Percentiles rank a stretch among this genome's conserved stretches.
Conservation (phyloP, 306 rosid genomes). For the Cyamopsis tetragonoloba region DNA sequence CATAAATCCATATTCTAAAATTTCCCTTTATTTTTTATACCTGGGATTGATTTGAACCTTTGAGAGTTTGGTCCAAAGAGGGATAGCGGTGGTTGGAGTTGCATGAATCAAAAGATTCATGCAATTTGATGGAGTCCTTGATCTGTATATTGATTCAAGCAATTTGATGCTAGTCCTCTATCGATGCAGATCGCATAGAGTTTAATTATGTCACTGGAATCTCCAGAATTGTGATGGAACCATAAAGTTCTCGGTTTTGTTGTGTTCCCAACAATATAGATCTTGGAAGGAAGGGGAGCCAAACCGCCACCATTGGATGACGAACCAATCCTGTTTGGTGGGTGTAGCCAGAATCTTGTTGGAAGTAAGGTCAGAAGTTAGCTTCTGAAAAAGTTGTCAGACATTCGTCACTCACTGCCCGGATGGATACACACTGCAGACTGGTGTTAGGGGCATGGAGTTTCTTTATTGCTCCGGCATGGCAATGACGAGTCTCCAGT, state of each 20-base stretch:
- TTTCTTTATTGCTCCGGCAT: not conserved
- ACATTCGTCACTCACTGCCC: not conserved
- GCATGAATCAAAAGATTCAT: not conserved
- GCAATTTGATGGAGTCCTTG: not conserved
- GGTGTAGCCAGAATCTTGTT: not conserved
- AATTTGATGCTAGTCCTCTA: not conserved
- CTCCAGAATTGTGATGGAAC: not conserved
- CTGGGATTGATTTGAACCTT: slow-evolving; percentile 21
- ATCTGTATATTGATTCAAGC: too few relatives aligned
- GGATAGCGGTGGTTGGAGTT: not conserved
- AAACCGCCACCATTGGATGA: not conserved
- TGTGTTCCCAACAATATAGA: not conserved
- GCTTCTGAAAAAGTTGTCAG: not conserved
- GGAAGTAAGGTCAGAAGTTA: not conserved
- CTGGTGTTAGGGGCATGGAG: not conserved
- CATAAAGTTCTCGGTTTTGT: not conserved
- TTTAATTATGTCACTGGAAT: not conserved
- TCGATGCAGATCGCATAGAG: not conserved
- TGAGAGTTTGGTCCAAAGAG: slow-evolving; percentile 25
- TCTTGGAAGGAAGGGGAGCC: not conserved
- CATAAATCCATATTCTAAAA: slow-evolving; percentile 25
- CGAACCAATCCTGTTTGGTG: not conserved
- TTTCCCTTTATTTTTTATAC: slow-evolving; percentile 17
- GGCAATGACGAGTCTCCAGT: not conserved
- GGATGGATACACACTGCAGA: not conserved